Evolutionary conservation across 75 land plant species (phyloP).

Genomic region (Adiantum capillusveneris): DNA sequence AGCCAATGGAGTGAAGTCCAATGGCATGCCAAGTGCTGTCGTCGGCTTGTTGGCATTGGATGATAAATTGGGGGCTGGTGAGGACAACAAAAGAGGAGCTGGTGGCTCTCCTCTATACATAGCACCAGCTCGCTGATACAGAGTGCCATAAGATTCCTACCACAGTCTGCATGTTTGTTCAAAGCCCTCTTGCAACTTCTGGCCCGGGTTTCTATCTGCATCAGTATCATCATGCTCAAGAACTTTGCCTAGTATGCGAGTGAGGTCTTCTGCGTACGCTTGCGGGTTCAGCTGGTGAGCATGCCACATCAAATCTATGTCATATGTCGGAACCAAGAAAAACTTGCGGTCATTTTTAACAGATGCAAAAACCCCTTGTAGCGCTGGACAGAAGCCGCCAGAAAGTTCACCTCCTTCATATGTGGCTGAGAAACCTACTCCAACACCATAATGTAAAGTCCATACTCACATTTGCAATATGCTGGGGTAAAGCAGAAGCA

Average conservation of each 20-base stretch:
- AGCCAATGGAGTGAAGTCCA: no score
- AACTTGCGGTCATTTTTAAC: slow-evolving; percentile 3
- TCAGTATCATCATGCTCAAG: slow-evolving; percentile 38
- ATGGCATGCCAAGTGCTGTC: no score
- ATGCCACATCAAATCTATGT: slow-evolving; percentile 41
- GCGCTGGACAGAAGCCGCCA: no score
- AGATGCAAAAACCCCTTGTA: no score
- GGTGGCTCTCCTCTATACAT: slow-evolving; percentile 63
- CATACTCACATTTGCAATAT: no score
- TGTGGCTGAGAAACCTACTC: no score
- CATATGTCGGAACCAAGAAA: slow-evolving; percentile 30
- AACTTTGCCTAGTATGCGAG: slow-evolving; percentile 22
- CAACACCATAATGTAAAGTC: no score
- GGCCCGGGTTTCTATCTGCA: slow-evolving; percentile 61
- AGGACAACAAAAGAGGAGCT: slow-evolving; percentile 17
- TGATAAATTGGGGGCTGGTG: no score
- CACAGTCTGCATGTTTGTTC: slow-evolving; percentile 51
- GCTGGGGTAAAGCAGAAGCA: no score
- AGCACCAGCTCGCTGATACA: slow-evolving; percentile 74
- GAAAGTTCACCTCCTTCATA: no score
- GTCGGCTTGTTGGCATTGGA: background rate
- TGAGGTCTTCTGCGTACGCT: no score
- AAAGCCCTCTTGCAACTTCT: slow-evolving; percentile 73
- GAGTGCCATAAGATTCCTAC: slow-evolving; percentile 52
- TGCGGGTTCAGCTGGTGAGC: slow-evolving; percentile 22